Evolutionary conservation across 768 basidiomycete species (phyloP), one percentile per base, ranked within the genome.

Genomic region (Amanita molliuscula): DNA sequence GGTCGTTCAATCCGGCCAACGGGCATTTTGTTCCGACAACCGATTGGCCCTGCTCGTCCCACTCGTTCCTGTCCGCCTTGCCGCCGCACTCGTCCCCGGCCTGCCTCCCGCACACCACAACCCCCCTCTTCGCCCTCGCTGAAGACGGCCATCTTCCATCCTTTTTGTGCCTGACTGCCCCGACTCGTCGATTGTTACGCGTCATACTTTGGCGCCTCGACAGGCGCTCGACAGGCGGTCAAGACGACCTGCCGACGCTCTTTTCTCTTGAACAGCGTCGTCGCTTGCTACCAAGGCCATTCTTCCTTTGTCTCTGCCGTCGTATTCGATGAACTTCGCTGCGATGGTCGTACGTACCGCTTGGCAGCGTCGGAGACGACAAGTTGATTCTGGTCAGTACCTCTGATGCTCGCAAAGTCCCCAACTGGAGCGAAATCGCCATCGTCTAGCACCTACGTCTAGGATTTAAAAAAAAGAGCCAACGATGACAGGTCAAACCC

Each of bases 341-440:
- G 89, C 56, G 90, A 94, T 56, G 85, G 86, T 25, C 76, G 93
- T 29, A 90, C 91, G 36, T 95, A 97, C 60, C 78, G 95, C 6
- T 97, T 99, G 92, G 87, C 2, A 94, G 90, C 59, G 91, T 97
- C 2, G 96, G 93, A 15, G 96, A 99, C 59, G 96, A 94, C 62
- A 94, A 94, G 62, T 60, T 99, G 4, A 87, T 96, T 38, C 61
- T 98, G 56, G 93, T 93, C 61, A 48, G 79, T 63, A 16, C 16
- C n/a, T n/a, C 7, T 11, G 41, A 20, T 18, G 3, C 13, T 16
- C 21, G 6, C n/a, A 15, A 35, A 3, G 15, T 16, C 2, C 94
- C 93, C 2, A 88, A 90, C 2, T 74, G 92, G 20, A 92, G 86
- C 55, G 94, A 96, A 56, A 82, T 95, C 8, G 84, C 92, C 4